Evolutionary conservation across 2,329 filamentous ascomycete species (phyloP), one percentile per base, ranked within the genome.

Genomic region (Aspergillus quadrilineatus): DNA sequence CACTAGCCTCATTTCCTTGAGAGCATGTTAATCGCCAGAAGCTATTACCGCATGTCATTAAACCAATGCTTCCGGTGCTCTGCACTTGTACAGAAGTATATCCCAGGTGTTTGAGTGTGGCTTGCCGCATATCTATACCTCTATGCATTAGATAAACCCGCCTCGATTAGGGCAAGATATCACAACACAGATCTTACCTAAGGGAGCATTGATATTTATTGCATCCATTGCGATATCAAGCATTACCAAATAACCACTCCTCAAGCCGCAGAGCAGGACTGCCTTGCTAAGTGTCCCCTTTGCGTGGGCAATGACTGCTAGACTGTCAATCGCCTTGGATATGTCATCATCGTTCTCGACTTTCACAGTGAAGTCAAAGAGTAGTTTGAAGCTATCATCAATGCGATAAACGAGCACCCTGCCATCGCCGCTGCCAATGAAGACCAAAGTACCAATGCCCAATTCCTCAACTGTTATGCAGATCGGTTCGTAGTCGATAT

Each of bases 231-330:
- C 57, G 7, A 78, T 50, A 30, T 70, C 65, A 42, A 77, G 68
- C 12, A 72, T 68, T 15, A 78, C 63, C 43, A 80, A 61, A 50
- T 70, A 71, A 36, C 78, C 78, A 60, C 75, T 75, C 37, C 78
- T 74, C 46, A 80, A 68, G 9, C 78, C 78, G 60, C 77, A 80
- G 10, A 80, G 68, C 10, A 79, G 44, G 59, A 67, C 58, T 44
- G 58, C 62, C 30, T 61, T 63, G 10, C 57, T 51, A 17, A 57
- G 54, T 4, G 53, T 34, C 3, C 53, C 58, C 41, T 58, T 53
- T 17, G 57, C 32, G 52, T 64, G 57, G n/a, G 63, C 57, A 43
- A 75, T 59, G 12, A 66, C 57, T 30, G 65, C 66, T 60, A 74
- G 60, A 41, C 67, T 75, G 55, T 74, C 74, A 55, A 72, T 70